phyloP scores from a whole-genome alignment of 306 rosid species.

The Cicer chorassanicum region DNA sequence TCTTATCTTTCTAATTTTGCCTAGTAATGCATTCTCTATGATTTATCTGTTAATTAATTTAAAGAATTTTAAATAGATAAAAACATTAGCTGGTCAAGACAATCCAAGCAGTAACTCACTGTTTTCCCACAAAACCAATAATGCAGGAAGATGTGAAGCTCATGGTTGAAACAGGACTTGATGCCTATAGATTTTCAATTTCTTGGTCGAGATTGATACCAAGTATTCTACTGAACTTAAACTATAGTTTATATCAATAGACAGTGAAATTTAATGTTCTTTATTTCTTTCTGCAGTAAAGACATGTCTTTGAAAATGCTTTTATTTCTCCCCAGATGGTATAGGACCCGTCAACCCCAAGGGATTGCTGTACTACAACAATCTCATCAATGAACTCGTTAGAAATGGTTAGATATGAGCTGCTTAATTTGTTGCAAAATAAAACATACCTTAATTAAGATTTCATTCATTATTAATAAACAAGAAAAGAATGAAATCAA shows the following conservation, averaged over 20 bases:
- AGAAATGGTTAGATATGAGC: conserved; percentile 48
- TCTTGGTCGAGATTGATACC: conserved; percentile 93
- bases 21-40: not conserved
- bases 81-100: not conserved
- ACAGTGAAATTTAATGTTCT: not conserved
- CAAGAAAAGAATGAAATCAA: not conserved
- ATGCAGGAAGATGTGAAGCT: conserved; percentile 82
- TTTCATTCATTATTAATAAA: no score
- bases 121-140: not conserved
- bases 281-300: not conserved
- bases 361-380: conserved; percentile 75
- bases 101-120: not conserved
- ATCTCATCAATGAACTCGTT: conserved; percentile 68
- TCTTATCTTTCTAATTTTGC: not conserved
- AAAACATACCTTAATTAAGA: not conserved
- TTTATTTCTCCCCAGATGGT: conserved; percentile 53
- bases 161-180: conserved; percentile 71
- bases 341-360: conserved; percentile 75
- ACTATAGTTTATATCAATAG: not conserved
- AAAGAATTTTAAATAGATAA: not conserved
- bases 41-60: not conserved
- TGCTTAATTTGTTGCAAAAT: conserved; percentile 34
- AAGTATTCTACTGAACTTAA: conserved; percentile 45
- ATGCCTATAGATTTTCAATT: conserved; percentile 78
- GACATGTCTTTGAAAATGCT: not conserved